Evolutionary conservation across 192 early-diverging fungal genomes (phyloP).

Genomic region (Coemansia sp.): DNA sequence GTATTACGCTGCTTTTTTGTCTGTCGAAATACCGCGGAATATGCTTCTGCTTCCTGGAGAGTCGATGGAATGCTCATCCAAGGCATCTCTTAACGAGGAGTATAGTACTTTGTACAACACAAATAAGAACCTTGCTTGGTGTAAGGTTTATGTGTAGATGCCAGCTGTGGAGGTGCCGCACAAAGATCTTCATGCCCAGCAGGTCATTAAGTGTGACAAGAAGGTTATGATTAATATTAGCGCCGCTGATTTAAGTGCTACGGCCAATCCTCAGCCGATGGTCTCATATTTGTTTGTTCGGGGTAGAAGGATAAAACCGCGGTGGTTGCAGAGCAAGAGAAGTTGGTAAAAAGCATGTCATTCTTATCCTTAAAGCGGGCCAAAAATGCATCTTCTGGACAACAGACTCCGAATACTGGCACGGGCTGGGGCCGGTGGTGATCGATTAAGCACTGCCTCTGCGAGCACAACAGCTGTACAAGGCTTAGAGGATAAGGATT

Average conservation of each 20-base stretch:
- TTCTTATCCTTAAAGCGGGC: constrained; percentile 15
- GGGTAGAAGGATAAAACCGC: constrained; percentile 51
- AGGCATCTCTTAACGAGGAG: constrained; percentile 28
- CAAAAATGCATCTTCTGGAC: constrained; percentile 1
- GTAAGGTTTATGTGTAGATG: constrained; percentile 38
- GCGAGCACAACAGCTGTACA: constrained; percentile 5
- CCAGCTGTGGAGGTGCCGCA: constrained; percentile 55
- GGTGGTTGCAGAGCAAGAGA: constrained; percentile 52
- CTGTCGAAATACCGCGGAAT: not conserved
- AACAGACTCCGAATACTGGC: not conserved
- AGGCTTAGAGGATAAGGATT: constrained; percentile 35
- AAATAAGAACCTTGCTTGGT: constrained; percentile 59
- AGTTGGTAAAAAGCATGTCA: constrained; percentile 33
- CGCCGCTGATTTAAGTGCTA: constrained; percentile 14
- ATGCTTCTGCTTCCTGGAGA: constrained; percentile 38
- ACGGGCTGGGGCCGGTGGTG: not conserved
- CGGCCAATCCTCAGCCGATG: constrained; percentile 3
- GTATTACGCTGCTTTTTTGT: no score
- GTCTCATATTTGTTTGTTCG: constrained; percentile 10
- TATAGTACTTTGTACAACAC: constrained; percentile 53
- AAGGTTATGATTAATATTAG: constrained; percentile 61
- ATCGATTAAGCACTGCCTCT: constrained; percentile 2
- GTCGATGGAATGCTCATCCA: constrained; percentile 28
- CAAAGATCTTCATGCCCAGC: constrained; percentile 33
- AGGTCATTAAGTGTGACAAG: constrained; percentile 51